These are phyloP conservation scores for Trichoderma semiorbis DNA, from an alignment of 2,329 filamentous ascomycete species.

Conservation along the genomic window DNA sequence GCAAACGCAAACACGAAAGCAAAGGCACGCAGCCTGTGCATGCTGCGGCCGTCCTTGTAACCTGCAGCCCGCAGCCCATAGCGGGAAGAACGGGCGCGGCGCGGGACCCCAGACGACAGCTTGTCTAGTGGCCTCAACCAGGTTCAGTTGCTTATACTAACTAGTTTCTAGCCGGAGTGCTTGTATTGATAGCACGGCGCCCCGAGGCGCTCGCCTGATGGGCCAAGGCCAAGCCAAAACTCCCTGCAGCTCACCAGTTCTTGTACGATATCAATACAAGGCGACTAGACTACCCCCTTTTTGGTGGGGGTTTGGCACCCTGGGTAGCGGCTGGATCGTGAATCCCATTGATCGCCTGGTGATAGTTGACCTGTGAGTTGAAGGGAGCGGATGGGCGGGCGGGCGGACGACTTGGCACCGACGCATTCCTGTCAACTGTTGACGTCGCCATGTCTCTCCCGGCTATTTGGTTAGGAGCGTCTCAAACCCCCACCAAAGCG, in stretches of 20 bases:
- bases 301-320: background rate
- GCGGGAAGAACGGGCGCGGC: conserved; percentile 28
- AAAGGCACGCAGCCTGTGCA: conserved; percentile 32
- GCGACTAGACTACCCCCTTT: background rate
- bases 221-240: background rate
- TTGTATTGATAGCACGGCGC: background rate
- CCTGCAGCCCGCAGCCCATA: conserved; percentile 28
- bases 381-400: background rate
- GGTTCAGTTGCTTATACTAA: background rate
- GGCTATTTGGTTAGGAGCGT: background rate
- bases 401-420: background rate
- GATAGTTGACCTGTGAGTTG: background rate
- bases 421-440: background rate
- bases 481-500: background rate
- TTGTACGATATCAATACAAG: background rate
- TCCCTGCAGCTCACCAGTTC: background rate
- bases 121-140: background rate
- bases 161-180: background rate
- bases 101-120: conserved; percentile 29
- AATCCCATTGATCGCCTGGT: background rate
- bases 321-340: background rate
- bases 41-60: conserved; percentile 40
- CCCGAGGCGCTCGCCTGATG: background rate
- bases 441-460: background rate
- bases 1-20: background rate